These are phyloP conservation scores for Globisporangium abappressorium DNA, from an alignment of 352 stramenopile species.

Conservation along the genomic window DNA sequence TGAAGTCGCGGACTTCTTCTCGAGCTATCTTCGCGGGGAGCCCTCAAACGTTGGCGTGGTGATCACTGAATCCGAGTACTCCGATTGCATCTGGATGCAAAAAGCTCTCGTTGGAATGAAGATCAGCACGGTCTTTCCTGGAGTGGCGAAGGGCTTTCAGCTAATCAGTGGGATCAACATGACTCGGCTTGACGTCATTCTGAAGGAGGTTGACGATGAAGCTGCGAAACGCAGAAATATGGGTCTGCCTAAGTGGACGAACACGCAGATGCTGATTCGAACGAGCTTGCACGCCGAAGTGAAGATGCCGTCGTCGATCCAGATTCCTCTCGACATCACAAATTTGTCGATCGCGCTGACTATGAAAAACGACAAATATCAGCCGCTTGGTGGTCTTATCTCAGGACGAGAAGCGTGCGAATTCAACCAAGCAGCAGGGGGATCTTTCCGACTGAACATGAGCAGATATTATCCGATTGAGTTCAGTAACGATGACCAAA, in stretches of 20 bases:
- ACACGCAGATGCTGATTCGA: slow-evolving; percentile 69
- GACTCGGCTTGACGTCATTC: slow-evolving; percentile 63
- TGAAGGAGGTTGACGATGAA: slow-evolving; percentile 28
- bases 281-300: slow-evolving; percentile 64
- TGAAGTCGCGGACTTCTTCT: slow-evolving; percentile 62
- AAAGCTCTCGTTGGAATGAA: slow-evolving; percentile 56
- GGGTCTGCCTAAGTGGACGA: slow-evolving; percentile 30
- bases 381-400: slow-evolving; percentile 44
- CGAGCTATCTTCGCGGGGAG: slow-evolving; percentile 52
- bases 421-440: slow-evolving; percentile 55
- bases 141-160: slow-evolving; percentile 50
- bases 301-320: slow-evolving; percentile 69
- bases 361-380: slow-evolving; percentile 37
- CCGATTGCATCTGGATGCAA: slow-evolving; percentile 60
- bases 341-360: slow-evolving; percentile 61
- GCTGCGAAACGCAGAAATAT: not conserved
- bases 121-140: slow-evolving; percentile 62
- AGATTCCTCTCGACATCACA: slow-evolving; percentile 61
- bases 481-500: slow-evolving; percentile 37
- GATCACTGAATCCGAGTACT: slow-evolving; percentile 47
- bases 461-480: slow-evolving; percentile 58
- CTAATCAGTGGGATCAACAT: slow-evolving; percentile 67
- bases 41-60: slow-evolving; percentile 52
- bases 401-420: slow-evolving; percentile 55
- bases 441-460: slow-evolving; percentile 75